Base-by-base conservation (phyloP, 2,329 filamentous ascomycete genomes). In the Verticillium longisporum region DNA sequence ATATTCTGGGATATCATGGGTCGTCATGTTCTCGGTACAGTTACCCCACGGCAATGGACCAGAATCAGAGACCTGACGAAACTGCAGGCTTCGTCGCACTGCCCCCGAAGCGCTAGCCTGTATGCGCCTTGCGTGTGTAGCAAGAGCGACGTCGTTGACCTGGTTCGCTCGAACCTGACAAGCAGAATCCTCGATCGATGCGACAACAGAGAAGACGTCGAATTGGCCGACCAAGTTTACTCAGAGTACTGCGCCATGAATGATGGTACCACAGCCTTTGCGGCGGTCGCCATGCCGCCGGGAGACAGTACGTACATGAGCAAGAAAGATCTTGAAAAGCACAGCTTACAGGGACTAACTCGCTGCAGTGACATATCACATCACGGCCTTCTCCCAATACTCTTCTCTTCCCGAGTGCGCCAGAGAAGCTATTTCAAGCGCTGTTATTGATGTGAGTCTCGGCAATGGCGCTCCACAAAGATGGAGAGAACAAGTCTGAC, bases 81-180 rank as follows among this genome's bases (percentile, higher is more conserved):
- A 21, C 5, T 50, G n/a, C n/a, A 50, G 41, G 41, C 41, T 50
- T 50, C 41, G 3, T 9, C 34, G 13, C 34, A 18, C 6, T 81
- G 79, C 57, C 77, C 77, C 13, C 61, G 69, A 21, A 73, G 75
- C 2, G 74, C 76, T 11, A 74, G 71, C 31, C 67, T 76, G 34
- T 73, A 81, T 26, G 81, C 81, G 2, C 78, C 79, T 2, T 85
- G 83, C 61, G 79, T 78, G 32, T 85, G 82, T 68, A 69, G 68
- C 53, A 84, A 83, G 68, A 76, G 79, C 55, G 74, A 78, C 50
- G 81, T 83, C 60, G 79, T 79, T 5, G 67, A 73, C 6, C 65
- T 68, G 6, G 72, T 80, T 33, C 81, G 75, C 67, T 72, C 75
- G 55, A 66, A 67, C 6, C 77, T 85, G 61, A 78, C 74, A 61